These are phyloP conservation scores for Globisporangium rhizosaccharum DNA, from an alignment of 352 stramenopile species.

Conservation along the genomic window DNA sequence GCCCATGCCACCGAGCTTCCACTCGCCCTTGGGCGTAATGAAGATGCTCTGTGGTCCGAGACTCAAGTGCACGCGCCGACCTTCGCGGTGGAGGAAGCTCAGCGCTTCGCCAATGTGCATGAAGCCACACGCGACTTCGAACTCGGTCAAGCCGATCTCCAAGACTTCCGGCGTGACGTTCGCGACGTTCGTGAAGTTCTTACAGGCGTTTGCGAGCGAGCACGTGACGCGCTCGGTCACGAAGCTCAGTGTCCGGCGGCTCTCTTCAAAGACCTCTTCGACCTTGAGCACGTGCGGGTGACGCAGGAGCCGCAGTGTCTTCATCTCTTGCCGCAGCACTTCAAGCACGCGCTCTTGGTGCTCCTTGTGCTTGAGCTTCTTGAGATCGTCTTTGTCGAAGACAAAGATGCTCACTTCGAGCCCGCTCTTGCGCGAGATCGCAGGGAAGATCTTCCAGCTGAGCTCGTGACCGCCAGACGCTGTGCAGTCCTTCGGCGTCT, in stretches of 20 bases:
- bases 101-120: slow-evolving; percentile 88
- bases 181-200: slow-evolving; percentile 83
- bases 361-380: slow-evolving; percentile 80
- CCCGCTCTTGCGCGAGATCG: slow-evolving; percentile 71
- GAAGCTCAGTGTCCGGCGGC: slow-evolving; percentile 80
- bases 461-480: slow-evolving; percentile 80
- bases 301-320: slow-evolving; percentile 77
- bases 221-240: slow-evolving; percentile 88
- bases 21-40: slow-evolving; percentile 88
- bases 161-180: slow-evolving; percentile 85
- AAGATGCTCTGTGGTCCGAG: slow-evolving; percentile 86
- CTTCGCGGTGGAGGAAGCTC: slow-evolving; percentile 88
- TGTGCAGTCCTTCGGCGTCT: slow-evolving; percentile 82
- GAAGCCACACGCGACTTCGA: slow-evolving; percentile 83
- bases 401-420: slow-evolving; percentile 81
- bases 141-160: slow-evolving; percentile 84
- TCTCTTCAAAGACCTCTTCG: slow-evolving; percentile 88
- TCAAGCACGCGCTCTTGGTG: slow-evolving; percentile 84
- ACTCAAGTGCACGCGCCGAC: slow-evolving; percentile 82
- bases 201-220: slow-evolving; percentile 87
- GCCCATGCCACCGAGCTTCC: slow-evolving; percentile 89
- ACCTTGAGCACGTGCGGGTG: slow-evolving; percentile 89
- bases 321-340: slow-evolving; percentile 86
- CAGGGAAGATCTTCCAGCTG: slow-evolving; percentile 81
- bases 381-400: slow-evolving; percentile 86